Conservation (phyloP, 148 eudicot genomes). For the Heliamphora exappendiculata region DNA sequence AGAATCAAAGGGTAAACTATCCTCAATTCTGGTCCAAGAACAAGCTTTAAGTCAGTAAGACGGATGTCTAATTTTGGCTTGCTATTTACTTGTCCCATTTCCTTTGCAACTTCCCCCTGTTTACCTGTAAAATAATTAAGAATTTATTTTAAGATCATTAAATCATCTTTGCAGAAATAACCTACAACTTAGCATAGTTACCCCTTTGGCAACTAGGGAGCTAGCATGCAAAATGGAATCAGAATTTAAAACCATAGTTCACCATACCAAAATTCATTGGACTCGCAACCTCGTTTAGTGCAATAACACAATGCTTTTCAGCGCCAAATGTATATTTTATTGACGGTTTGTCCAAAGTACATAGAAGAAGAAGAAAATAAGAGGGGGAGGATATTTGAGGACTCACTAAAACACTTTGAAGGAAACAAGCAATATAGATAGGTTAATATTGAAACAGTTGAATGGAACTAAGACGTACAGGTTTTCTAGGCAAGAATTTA, state of each 20-base stretch:
- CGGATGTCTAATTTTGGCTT: slow-evolving; percentile 78
- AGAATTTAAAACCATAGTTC: not conserved
- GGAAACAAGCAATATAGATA: too few relatives aligned
- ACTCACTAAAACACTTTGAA: not conserved
- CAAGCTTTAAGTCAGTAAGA: slow-evolving; percentile 73
- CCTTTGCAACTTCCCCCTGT: slow-evolving; percentile 66
- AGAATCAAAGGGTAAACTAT: slow-evolving; percentile 93
- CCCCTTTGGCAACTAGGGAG: not conserved
- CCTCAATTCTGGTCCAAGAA: slow-evolving; percentile 87
- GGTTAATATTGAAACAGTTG: not conserved
- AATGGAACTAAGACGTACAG: not conserved
- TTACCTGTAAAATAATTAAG: slow-evolving; percentile 43
- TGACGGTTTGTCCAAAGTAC: not conserved
- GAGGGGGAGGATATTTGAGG: not conserved
- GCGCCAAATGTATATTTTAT: not conserved
- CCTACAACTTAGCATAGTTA: not conserved
- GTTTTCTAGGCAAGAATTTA: not conserved
- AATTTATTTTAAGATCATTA: not conserved
- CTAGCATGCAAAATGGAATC: not conserved
- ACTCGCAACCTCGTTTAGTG: not conserved
- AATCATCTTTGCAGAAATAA: not conserved
- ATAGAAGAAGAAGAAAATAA: not conserved
- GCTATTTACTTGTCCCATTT: slow-evolving; percentile 58
- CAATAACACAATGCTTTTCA: not conserved
- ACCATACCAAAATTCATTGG: not conserved